Percentiles rank a stretch among this genome's conserved stretches.
These are phyloP conservation scores for Neophaeococcomyces mojaviensis DNA, from an alignment of 2,329 filamentous ascomycete species.

Conservation along the genomic window DNA sequence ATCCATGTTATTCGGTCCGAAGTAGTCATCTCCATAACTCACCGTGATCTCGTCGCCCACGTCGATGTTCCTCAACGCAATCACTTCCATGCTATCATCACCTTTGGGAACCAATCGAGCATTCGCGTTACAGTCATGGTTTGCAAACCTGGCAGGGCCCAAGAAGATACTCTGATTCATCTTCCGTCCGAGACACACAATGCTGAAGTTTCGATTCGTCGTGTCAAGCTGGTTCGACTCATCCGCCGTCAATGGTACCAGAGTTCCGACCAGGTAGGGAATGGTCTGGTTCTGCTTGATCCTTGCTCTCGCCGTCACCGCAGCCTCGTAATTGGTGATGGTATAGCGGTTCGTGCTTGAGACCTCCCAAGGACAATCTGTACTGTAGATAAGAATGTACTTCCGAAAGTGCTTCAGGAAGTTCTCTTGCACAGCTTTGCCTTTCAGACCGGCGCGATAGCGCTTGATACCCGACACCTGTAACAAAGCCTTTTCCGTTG, in stretches of 20 bases:
- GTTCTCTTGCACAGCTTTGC: slow-evolving; percentile 73
- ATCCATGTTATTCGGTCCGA: slow-evolving; percentile 89
- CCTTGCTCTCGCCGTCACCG: slow-evolving; percentile 69
- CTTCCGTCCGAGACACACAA: slow-evolving; percentile 86
- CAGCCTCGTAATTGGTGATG: slow-evolving; percentile 80
- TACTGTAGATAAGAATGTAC: slow-evolving; percentile 86
- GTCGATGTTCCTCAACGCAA: slow-evolving; percentile 73
- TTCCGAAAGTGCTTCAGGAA: slow-evolving; percentile 79
- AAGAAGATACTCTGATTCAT: slow-evolving; percentile 89
- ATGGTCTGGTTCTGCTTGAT: slow-evolving; percentile 79
- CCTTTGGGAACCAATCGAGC: slow-evolving; percentile 77
- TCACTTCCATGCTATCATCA: slow-evolving; percentile 80
- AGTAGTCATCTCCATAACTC: slow-evolving; percentile 91
- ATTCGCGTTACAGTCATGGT: slow-evolving; percentile 94
- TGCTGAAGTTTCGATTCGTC: slow-evolving; percentile 88
- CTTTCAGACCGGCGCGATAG: slow-evolving; percentile 61
- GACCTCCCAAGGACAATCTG: slow-evolving; percentile 92
- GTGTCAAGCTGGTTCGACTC: slow-evolving; percentile 76
- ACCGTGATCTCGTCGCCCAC: slow-evolving; percentile 94
- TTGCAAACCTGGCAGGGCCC: slow-evolving; percentile 90
- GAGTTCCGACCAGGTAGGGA: slow-evolving; percentile 84
- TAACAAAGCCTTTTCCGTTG: slow-evolving; percentile 66
- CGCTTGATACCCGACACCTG: slow-evolving; percentile 65
- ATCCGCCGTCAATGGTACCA: slow-evolving; percentile 84
- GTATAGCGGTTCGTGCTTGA: slow-evolving; percentile 91